phyloP scores from a whole-genome alignment of 208 protist species.

The Jaenimonas drosophilae region DNA sequence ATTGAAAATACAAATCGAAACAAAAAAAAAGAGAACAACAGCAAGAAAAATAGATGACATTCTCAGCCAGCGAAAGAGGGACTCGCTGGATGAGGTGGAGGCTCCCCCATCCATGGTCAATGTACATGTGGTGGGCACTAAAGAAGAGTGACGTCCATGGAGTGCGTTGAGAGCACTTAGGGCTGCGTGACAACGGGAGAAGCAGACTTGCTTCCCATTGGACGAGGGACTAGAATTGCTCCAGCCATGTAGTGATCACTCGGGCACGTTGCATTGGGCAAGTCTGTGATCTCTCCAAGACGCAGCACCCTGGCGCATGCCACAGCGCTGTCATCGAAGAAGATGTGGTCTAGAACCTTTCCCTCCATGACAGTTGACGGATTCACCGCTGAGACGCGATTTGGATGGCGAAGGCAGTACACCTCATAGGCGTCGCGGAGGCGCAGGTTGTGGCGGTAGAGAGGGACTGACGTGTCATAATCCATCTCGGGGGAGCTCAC shows the following conservation, averaged over 20 bases:
- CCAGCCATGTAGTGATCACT: slow-evolving; percentile 84
- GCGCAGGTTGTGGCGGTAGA: slow-evolving; percentile 23
- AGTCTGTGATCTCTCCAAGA: slow-evolving; percentile 25
- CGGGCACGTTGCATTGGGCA: slow-evolving; percentile 48
- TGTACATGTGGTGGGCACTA: too few species aligned
- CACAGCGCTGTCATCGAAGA: slow-evolving; percentile 45
- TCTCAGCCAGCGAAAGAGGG: background rate
- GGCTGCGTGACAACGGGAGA: too few species aligned
- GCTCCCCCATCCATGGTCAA: too few species aligned
- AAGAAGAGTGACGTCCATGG: too few species aligned
- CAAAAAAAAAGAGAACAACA: slow-evolving; percentile 4
- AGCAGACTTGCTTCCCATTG: background rate
- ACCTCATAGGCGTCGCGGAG: slow-evolving; percentile 51
- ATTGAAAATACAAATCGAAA: background rate
- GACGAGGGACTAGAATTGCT: slow-evolving; percentile 31
- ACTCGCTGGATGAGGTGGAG: too few species aligned
- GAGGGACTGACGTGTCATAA: too few species aligned
- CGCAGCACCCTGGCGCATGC: slow-evolving; percentile 46
- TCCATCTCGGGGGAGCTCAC: too few species aligned
- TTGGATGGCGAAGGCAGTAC: slow-evolving; percentile 53
- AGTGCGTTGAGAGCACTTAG: too few species aligned
- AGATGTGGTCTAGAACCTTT: slow-evolving; percentile 81
- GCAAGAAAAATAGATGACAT: slow-evolving; percentile 1
- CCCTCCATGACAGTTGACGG: slow-evolving; percentile 65
- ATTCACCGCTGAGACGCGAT: slow-evolving; percentile 56